phyloP scores from a whole-genome alignment of 2,329 filamentous ascomycete species.

The Dactylonectria macrodidyma region DNA sequence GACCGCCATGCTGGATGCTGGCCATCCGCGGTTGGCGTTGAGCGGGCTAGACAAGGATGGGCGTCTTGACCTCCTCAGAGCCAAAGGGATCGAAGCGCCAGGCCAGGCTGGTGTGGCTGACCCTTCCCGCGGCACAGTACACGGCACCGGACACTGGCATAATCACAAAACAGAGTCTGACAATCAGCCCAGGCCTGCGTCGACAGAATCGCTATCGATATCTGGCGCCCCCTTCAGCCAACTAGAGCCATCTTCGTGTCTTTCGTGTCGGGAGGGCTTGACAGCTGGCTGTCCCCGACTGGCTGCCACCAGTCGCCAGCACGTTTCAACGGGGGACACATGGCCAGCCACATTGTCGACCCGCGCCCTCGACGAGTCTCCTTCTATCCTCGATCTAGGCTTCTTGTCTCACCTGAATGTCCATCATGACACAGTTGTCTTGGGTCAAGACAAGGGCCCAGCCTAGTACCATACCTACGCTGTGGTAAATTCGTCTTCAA shows the following conservation, averaged over 20 bases:
- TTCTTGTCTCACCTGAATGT: conserved; percentile 41
- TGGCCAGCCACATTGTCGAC: conserved; percentile 52
- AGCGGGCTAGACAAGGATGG: conserved; percentile 41
- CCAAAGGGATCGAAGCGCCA: conserved; percentile 28
- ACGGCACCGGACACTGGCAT: conserved; percentile 25
- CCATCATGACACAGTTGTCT: conserved; percentile 35
- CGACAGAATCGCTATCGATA: conserved; percentile 37
- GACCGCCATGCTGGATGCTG: conserved; percentile 32
- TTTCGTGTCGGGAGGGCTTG: conserved; percentile 45
- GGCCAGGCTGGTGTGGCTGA: conserved; percentile 25
- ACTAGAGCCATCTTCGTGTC: conserved; percentile 36
- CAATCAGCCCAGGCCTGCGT: conserved; percentile 37
- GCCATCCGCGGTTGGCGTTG: conserved; percentile 30
- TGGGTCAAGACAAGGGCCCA: conserved; percentile 34
- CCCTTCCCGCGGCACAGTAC: conserved; percentile 2
- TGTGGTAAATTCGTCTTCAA: conserved; percentile 19
- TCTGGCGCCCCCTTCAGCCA: conserved; percentile 35
- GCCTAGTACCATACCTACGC: conserved; percentile 32
- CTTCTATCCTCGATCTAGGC: conserved; percentile 37
- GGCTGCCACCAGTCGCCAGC: conserved; percentile 48
- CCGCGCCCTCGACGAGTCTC: conserved; percentile 38
- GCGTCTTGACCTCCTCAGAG: conserved; percentile 14
- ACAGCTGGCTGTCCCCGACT: conserved; percentile 52
- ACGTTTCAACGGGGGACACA: conserved; percentile 57
- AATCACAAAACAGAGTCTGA: conserved; percentile 36